phyloP scores from a whole-genome alignment of 2,329 filamentous ascomycete species.

The Pseudocercospora macadamiae region DNA sequence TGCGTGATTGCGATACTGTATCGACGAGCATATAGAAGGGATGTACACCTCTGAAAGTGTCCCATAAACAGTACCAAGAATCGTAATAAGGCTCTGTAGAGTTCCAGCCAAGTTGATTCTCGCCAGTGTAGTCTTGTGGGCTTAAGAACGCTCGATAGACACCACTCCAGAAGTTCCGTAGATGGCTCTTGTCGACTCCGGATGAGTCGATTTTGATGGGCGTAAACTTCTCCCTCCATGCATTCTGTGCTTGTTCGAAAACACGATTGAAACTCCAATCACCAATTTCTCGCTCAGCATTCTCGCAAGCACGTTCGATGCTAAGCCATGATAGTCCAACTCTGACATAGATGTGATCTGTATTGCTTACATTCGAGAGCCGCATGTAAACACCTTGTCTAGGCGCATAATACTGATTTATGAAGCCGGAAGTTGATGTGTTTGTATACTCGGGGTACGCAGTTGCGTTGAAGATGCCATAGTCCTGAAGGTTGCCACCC shows the following conservation, averaged over 20 bases:
- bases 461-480: slow-evolving; percentile 60
- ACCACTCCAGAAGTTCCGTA: slow-evolving; percentile 47
- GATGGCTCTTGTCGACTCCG: slow-evolving; percentile 40
- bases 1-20: slow-evolving; percentile 62
- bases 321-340: slow-evolving; percentile 72
- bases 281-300: slow-evolving; percentile 68
- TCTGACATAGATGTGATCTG: slow-evolving; percentile 61
- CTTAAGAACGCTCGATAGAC: slow-evolving; percentile 49
- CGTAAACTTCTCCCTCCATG: slow-evolving; percentile 44
- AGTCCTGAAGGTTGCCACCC: slow-evolving; percentile 55
- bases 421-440: slow-evolving; percentile 26
- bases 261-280: slow-evolving; percentile 63
- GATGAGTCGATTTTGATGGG: slow-evolving; percentile 41
- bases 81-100: slow-evolving; percentile 49
- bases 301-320: slow-evolving; percentile 64
- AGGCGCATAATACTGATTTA: slow-evolving; percentile 36
- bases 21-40: slow-evolving; percentile 72
- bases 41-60: slow-evolving; percentile 54
- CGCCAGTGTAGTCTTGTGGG: slow-evolving; percentile 50
- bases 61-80: slow-evolving; percentile 60
- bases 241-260: slow-evolving; percentile 42
- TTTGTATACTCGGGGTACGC: slow-evolving; percentile 44
- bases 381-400: slow-evolving; percentile 35
- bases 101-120: slow-evolving; percentile 48
- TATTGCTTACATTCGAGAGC: slow-evolving; percentile 31